These are phyloP conservation scores for Panaeolus papilionaceus DNA, from an alignment of 768 basidiomycete genomes.

Conservation along the genomic window DNA sequence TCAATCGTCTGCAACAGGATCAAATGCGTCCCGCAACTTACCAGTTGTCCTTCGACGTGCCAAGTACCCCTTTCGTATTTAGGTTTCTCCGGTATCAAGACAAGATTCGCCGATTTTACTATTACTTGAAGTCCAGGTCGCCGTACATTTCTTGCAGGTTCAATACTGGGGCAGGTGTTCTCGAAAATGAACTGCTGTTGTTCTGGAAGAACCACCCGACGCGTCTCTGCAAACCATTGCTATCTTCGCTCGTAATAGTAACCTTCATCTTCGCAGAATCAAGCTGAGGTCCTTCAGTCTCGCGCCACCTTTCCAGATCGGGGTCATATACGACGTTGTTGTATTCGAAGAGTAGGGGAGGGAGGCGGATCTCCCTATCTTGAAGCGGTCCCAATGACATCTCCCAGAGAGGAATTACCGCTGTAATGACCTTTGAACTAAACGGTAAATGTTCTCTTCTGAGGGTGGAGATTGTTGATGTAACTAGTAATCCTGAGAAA, in stretches of 20 bases:
- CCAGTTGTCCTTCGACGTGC: slow-evolving; percentile 29
- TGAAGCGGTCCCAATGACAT: slow-evolving; percentile 18
- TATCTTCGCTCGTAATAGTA: slow-evolving; percentile 24
- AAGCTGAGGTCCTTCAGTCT: slow-evolving; percentile 27
- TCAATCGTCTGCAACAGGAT: not conserved
- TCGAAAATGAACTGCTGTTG: slow-evolving; percentile 24
- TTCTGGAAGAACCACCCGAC: slow-evolving; percentile 29
- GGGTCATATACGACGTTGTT: slow-evolving; percentile 24
- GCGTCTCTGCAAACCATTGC: slow-evolving; percentile 23
- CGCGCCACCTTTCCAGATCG: slow-evolving; percentile 23
- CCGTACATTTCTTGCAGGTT: slow-evolving; percentile 2
- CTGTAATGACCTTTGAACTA: slow-evolving; percentile 19
- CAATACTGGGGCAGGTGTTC: not conserved
- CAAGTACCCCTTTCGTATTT: slow-evolving; percentile 24
- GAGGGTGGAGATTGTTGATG: slow-evolving; percentile 50
- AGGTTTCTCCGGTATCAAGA: slow-evolving; percentile 25
- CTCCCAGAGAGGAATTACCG: slow-evolving; percentile 16
- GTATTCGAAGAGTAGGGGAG: slow-evolving; percentile 23
- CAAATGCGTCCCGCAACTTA: slow-evolving; percentile 1
- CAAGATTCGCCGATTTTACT: slow-evolving; percentile 24
- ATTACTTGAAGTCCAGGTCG: slow-evolving; percentile 22
- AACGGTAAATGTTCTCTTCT: slow-evolving; percentile 31
- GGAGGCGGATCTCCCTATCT: slow-evolving; percentile 1
- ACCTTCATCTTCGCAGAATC: slow-evolving; percentile 25
- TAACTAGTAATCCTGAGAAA: slow-evolving; percentile 41